Conservation (phyloP, 257 asterid species). For the Henckelia pumila region DNA sequence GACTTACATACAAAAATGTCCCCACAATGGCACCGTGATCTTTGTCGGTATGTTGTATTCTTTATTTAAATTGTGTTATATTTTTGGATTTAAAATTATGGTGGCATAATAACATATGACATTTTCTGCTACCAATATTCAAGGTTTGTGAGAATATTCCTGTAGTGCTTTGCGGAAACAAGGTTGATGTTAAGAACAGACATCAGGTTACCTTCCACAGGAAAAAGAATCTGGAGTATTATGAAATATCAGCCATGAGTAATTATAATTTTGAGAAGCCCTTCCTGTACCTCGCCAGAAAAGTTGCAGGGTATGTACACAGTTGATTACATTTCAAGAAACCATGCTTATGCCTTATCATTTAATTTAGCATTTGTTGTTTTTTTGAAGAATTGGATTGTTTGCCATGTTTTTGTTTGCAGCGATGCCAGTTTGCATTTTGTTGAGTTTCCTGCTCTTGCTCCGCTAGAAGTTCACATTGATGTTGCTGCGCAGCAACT, state of each 20-base stretch:
- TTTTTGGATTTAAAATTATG: background rate
- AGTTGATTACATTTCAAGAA: background rate
- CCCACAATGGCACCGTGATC: no score
- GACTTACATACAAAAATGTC: no score
- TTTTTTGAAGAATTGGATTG: no score
- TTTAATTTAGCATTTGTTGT: no score
- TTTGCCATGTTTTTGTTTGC: slow-evolving; percentile 8
- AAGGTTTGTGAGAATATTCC: slow-evolving; percentile 92
- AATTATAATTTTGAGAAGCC: slow-evolving; percentile 89
- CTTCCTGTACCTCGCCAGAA: slow-evolving; percentile 78
- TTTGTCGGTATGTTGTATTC: no score
- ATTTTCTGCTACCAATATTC: slow-evolving; percentile 4
- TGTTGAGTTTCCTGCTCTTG: slow-evolving; percentile 87
- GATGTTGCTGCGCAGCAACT: slow-evolving; percentile 72
- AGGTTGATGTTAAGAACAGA: slow-evolving; percentile 90
- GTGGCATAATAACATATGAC: background rate
- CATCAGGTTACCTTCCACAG: slow-evolving; percentile 90
- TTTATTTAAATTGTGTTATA: no score
- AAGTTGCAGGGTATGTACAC: slow-evolving; percentile 73
- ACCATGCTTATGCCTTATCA: no score
- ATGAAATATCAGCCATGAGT: slow-evolving; percentile 85
- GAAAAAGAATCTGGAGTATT: slow-evolving; percentile 83
- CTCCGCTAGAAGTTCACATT: slow-evolving; percentile 85
- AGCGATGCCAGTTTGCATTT: slow-evolving; percentile 76
- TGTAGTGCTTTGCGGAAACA: slow-evolving; percentile 82